A percentile compares a stretch with the other conserved stretches of the same genome.
These are phyloP conservation scores for Auriscalpium microsporum DNA, from an alignment of 768 basidiomycete species.

Conservation along the genomic window DNA sequence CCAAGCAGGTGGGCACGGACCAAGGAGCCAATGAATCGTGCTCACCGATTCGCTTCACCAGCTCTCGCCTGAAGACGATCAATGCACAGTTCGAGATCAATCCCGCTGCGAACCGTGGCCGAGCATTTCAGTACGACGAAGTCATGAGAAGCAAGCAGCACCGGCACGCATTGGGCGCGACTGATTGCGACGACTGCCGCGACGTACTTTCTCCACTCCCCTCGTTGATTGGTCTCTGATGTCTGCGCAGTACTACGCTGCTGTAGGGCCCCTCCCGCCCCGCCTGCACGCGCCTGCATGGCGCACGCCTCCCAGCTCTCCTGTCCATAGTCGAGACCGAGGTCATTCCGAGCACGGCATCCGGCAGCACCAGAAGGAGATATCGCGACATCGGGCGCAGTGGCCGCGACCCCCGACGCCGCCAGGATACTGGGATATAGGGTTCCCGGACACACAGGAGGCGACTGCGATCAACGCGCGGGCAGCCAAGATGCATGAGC, in stretches of 20 bases:
- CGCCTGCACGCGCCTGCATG: constrained; percentile 64
- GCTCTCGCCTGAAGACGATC: not conserved
- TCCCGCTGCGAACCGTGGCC: constrained; percentile 54
- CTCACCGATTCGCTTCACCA: too few species aligned
- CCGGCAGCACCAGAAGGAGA: constrained; percentile 53
- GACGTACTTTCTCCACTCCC: constrained; percentile 39
- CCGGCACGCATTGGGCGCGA: constrained; percentile 58
- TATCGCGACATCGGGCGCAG: constrained; percentile 64
- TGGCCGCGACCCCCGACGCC: constrained; percentile 72
- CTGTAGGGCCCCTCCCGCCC: constrained; percentile 61
- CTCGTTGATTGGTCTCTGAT: not conserved
- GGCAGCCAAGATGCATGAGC: constrained; percentile 64
- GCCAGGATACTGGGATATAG: constrained; percentile 85
- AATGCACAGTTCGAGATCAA: constrained; percentile 49
- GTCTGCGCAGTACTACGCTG: constrained; percentile 64
- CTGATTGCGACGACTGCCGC: constrained; percentile 76
- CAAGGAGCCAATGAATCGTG: too few species aligned
- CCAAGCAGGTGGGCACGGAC: not conserved
- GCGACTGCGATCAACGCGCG: constrained; percentile 63
- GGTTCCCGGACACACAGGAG: constrained; percentile 83
- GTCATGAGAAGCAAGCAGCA: constrained; percentile 63
- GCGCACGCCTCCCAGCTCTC: constrained; percentile 44
- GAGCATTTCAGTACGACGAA: constrained; percentile 62
- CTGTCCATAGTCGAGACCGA: constrained; percentile 1
- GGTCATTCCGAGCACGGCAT: constrained; percentile 4